These are phyloP conservation scores for Maudiozyma humilis DNA, from an alignment of 1,139 yeast species.

Conservation along the genomic window DNA sequence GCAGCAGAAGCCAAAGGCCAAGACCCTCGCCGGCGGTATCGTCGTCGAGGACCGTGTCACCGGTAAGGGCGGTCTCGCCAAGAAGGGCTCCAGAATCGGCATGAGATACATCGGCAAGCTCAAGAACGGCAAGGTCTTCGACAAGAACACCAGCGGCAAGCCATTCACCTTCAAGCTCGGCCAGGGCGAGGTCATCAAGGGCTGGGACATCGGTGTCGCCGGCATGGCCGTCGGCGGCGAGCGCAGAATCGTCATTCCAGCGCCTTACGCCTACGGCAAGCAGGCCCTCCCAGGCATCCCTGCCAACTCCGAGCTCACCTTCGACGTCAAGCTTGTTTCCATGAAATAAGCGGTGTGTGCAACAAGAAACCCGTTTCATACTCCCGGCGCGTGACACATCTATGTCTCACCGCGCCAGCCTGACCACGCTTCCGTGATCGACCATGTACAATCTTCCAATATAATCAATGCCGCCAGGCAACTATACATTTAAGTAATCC, in stretches of 20 bases:
- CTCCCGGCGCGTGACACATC: background rate
- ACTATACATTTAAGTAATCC: too few species aligned
- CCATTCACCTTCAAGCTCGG: slow-evolving; percentile 89
- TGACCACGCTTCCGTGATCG: background rate
- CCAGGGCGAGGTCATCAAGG: slow-evolving; percentile 96
- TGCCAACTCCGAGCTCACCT: slow-evolving; percentile 89
- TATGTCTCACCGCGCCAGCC: too few species aligned
- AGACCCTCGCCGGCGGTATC: slow-evolving; percentile 88
- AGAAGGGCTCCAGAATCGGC: slow-evolving; percentile 84
- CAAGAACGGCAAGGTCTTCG: slow-evolving; percentile 91
- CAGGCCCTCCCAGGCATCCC: slow-evolving; percentile 95
- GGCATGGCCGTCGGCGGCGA: slow-evolving; percentile 99
- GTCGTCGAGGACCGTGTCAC: slow-evolving; percentile 82
- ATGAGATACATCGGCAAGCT: slow-evolving; percentile 97
- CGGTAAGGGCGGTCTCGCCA: slow-evolving; percentile 85
- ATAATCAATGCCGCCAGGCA: too few species aligned
- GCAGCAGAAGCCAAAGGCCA: slow-evolving; percentile 40
- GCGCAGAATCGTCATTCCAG: slow-evolving; percentile 93
- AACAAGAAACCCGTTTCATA: too few species aligned
- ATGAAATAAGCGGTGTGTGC: slow-evolving; percentile 63
- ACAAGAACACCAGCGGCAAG: slow-evolving; percentile 94
- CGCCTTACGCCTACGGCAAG: slow-evolving; percentile 93
- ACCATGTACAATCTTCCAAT: background rate
- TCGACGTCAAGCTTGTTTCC: slow-evolving; percentile 89
- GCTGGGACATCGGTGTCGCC: slow-evolving; percentile 96